A percentile compares a stretch with the other conserved stretches of the same genome.
Evolutionary conservation across 2,329 filamentous ascomycete genomes (phyloP).

Genomic region (Trichoderma sp.): DNA sequence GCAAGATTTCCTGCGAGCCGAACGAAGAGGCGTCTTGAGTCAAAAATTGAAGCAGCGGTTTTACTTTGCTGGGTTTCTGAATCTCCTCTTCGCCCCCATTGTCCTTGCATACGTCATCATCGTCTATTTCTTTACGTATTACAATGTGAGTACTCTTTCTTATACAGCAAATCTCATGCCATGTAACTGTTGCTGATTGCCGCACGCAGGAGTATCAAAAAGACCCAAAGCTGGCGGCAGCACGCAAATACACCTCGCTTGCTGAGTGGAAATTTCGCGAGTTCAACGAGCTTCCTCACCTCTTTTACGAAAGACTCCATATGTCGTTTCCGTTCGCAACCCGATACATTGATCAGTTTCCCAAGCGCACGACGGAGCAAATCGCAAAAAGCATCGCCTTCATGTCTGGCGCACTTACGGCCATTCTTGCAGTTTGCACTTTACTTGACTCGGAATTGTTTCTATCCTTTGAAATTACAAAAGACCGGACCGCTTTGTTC

Average conservation of each 20-base stretch:
- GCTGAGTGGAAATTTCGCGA: conserved; percentile 98
- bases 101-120: conserved; percentile 82
- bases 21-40: conserved; percentile 74
- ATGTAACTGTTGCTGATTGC: not conserved
- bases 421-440: conserved; percentile 78
- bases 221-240: conserved; percentile 80
- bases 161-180: too few relatives aligned
- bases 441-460: conserved; percentile 90
- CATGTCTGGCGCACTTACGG: conserved; percentile 78
- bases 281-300: conserved; percentile 92
- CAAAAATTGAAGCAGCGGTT: conserved; percentile 74
- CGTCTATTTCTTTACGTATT: conserved; percentile 92
- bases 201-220: conserved; percentile 78
- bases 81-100: conserved; percentile 81
- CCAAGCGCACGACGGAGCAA: conserved; percentile 89
- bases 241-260: conserved; percentile 81
- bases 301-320: conserved; percentile 84
- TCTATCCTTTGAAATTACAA: conserved; percentile 85
- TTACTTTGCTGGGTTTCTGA: conserved; percentile 78
- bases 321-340: conserved; percentile 95
- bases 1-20: conserved; percentile 79
- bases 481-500: conserved; percentile 83
- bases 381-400: conserved; percentile 82
- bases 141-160: conserved; percentile 56
- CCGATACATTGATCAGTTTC: conserved; percentile 92